Base-by-base conservation (phyloP, 768 basidiomycete species). In the Suillus paluster region DNA sequence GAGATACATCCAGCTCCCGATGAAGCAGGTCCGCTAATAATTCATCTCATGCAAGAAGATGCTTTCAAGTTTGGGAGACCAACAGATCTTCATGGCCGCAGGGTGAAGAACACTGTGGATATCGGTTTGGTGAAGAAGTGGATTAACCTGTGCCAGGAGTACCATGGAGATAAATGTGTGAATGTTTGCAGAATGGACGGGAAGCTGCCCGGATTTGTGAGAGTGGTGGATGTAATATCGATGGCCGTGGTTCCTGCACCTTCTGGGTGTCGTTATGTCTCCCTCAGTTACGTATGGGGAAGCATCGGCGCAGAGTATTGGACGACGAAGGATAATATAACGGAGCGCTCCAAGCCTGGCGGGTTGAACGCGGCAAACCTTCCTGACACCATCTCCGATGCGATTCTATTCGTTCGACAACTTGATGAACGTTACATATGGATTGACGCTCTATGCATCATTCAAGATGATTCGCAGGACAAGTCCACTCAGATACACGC, bases 391-490 rank as follows among this genome's bases (percentile, higher is more conserved):
- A 67, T 71, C 6, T 7, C 59, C 1, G 71, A 71, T 23, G 53
- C 71, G 12, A 71, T 73, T 17, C 55, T 45, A 8, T 27, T 69
- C 25, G 58, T 62, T n/a, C 68, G 58, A 3, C 21, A 46, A 14
- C 41, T 73, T 11, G 66, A 67, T 8, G 63, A 67, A 62, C 71
- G 59, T 19, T 72, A 71, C 39, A 9, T 72, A 12, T 72, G 71
- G 71, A 33, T 73, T 4, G 71, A 73, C 41, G 62, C 64, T 2
- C 46, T 72, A 10, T 72, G 71, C 23, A 67, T 73, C 59, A 58
- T 63, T 36, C 71, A 72, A 41, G 71, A 71, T 54, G 64, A 52
- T 15, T 23, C 23, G 10, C 63, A 62, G 8, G 70, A 72, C 19
- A 70, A 68, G 60, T 34, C 15, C 15, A 27, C 5, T 8, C 68